These are phyloP conservation scores for Pichia kudriavzevii DNA, from an alignment of 1,139 yeast species.

Conservation along the genomic window DNA sequence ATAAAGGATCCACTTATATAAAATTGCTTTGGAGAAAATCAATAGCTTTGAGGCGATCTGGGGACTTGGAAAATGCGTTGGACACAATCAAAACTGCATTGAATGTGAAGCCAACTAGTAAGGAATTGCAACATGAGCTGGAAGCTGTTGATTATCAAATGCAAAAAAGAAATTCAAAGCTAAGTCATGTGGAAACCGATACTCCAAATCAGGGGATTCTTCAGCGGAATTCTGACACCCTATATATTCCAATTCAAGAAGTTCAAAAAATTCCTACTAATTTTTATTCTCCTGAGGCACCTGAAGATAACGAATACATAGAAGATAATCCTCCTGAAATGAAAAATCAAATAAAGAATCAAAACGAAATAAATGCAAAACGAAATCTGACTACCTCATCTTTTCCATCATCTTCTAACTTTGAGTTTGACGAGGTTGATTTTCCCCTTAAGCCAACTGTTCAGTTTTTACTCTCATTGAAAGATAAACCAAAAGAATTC, in stretches of 20 bases:
- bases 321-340: too few species aligned
- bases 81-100: conserved; percentile 37
- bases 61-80: conserved; percentile 31
- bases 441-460: conserved; percentile 30
- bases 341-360: too few species aligned
- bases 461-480: conserved; percentile 27
- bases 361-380: too few species aligned
- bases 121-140: conserved; percentile 17
- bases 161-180: conserved; percentile 12
- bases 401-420: too few species aligned
- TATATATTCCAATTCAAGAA: conserved; percentile 33
- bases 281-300: conserved; percentile 20
- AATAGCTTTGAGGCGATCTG: conserved; percentile 35
- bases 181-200: too few species aligned
- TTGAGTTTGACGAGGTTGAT: too few species aligned
- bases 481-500: conserved; percentile 15
- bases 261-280: conserved; percentile 42
- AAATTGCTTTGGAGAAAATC: conserved; percentile 59
- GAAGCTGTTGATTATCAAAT: conserved; percentile 4
- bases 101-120: conserved; percentile 38
- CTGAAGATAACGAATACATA: too few species aligned
- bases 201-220: too few species aligned
- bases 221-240: conserved; percentile 14
- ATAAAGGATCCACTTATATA: conserved; percentile 15
- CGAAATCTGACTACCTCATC: too few species aligned